phyloP scores from a whole-genome alignment of 768 basidiomycete genomes.

The Amylocystis lapponica region DNA sequence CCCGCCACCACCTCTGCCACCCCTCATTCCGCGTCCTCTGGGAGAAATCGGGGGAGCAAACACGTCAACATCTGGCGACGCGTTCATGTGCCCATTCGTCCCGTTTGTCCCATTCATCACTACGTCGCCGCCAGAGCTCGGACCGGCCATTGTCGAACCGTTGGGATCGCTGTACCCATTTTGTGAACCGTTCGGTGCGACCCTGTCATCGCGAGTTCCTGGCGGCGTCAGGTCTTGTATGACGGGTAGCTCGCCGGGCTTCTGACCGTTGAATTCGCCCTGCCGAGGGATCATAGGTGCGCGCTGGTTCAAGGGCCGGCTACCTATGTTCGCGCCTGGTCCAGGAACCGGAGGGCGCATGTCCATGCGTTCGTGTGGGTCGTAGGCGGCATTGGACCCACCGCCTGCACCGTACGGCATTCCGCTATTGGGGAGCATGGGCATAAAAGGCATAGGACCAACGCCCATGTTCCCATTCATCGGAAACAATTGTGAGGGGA shows the following conservation, averaged over 20 bases:
- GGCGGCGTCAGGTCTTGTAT: constrained; percentile 78
- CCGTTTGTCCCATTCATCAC: constrained; percentile 2
- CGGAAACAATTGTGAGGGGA: constrained; percentile 64
- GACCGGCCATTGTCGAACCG: constrained; percentile 1
- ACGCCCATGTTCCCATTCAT: constrained; percentile 39
- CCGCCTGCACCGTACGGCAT: constrained; percentile 49
- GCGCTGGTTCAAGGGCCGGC: constrained; percentile 38
- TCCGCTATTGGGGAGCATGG: constrained; percentile 56
- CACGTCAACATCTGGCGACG: constrained; percentile 26
- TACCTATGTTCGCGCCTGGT: constrained; percentile 15
- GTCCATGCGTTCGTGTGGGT: constrained; percentile 80
- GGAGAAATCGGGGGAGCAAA: constrained; percentile 23
- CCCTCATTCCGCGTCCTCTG: constrained; percentile 3
- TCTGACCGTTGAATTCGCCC: constrained; percentile 38
- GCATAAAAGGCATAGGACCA: constrained; percentile 56
- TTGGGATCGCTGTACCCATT: not conserved
- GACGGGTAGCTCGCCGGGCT: constrained; percentile 72
- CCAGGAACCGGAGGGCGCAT: constrained; percentile 51
- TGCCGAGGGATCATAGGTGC: constrained; percentile 54
- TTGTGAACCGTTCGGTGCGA: constrained; percentile 11
- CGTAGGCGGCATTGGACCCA: constrained; percentile 47
- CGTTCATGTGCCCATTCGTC: constrained; percentile 9
- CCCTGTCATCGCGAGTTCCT: constrained; percentile 28
- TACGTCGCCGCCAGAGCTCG: not conserved
- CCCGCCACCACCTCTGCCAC: constrained; percentile 36